These are phyloP conservation scores for Glarea lozoyensis DNA, from an alignment of 495 filamentous ascomycete genomes.

Conservation along the genomic window DNA sequence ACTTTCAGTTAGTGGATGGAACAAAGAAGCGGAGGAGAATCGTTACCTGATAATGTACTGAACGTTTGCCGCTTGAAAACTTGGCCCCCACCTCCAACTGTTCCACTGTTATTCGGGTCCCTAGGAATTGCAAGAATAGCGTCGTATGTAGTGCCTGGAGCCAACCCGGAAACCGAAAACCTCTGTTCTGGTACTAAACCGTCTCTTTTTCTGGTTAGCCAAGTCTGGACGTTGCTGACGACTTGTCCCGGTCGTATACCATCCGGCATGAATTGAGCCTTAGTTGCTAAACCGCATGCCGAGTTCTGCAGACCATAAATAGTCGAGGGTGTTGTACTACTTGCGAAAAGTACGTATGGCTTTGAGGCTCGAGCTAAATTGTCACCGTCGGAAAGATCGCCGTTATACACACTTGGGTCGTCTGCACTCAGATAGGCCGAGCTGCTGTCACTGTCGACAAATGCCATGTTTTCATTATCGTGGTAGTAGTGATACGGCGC, in stretches of 20 bases:
- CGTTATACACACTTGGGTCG: slow-evolving; percentile 47
- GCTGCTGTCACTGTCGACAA: slow-evolving; percentile 71
- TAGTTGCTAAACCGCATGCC: slow-evolving; percentile 59
- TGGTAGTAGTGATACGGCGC: slow-evolving; percentile 49
- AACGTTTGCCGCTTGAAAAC: slow-evolving; percentile 62
- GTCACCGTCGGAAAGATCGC: slow-evolving; percentile 31
- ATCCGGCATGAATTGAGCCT: slow-evolving; percentile 51
- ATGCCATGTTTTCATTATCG: slow-evolving; percentile 44
- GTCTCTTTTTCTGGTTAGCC: slow-evolving; percentile 57
- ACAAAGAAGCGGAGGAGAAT: slow-evolving; percentile 17
- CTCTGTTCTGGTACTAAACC: slow-evolving; percentile 67
- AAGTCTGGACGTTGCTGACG: slow-evolving; percentile 39
- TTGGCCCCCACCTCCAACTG: slow-evolving; percentile 57
- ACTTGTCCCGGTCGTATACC: slow-evolving; percentile 23
- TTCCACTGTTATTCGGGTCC: slow-evolving; percentile 43
- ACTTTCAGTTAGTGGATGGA: slow-evolving; percentile 1
- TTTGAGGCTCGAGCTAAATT: slow-evolving; percentile 48
- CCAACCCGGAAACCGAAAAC: slow-evolving; percentile 71
- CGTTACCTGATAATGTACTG: slow-evolving; percentile 67
- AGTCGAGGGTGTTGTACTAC: slow-evolving; percentile 47
- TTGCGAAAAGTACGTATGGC: slow-evolving; percentile 73
- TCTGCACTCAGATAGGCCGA: slow-evolving; percentile 71
- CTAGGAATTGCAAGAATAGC: slow-evolving; percentile 61
- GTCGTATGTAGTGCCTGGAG: slow-evolving; percentile 57
- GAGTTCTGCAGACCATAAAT: slow-evolving; percentile 63